Percentiles rank a stretch among this genome's conserved stretches.
phyloP scores from a whole-genome alignment of 768 basidiomycete genomes.

The Cyclocybe cylindracea region DNA sequence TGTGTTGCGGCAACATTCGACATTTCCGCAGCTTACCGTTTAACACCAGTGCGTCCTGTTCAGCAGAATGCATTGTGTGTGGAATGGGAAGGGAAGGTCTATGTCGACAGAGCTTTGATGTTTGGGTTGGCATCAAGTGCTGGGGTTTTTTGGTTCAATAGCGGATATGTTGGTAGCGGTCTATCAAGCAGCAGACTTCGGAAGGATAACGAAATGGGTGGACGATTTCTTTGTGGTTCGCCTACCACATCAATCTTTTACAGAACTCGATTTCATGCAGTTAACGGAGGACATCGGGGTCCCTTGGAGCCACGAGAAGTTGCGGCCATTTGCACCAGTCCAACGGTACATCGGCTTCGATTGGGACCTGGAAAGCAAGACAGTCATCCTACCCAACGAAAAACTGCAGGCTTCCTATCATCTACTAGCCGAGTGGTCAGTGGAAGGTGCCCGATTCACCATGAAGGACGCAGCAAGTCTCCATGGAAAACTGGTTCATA shows the following conservation, averaged over 20 bases:
- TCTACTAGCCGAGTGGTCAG: constrained; percentile 8
- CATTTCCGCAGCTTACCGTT: constrained; percentile 37
- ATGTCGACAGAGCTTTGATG: constrained; percentile 31
- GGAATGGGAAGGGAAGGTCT: constrained; percentile 30
- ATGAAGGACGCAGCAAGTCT: constrained; percentile 23
- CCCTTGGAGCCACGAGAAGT: constrained; percentile 17
- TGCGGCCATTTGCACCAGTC: not conserved
- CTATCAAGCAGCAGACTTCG: constrained; percentile 13
- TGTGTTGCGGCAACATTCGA: constrained; percentile 38
- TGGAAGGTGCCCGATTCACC: constrained; percentile 13
- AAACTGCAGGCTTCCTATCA: constrained; percentile 7
- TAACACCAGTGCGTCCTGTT: constrained; percentile 31
- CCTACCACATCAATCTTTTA: not conserved
- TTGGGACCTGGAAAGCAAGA: constrained; percentile 9
- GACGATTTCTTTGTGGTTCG: constrained; percentile 30
- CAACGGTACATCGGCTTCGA: constrained; percentile 15
- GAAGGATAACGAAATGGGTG: constrained; percentile 19
- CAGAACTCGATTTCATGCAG: constrained; percentile 20
- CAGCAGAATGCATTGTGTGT: constrained; percentile 34
- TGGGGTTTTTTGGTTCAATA: constrained; percentile 30
- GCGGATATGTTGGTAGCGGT: constrained; percentile 32
- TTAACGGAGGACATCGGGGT: constrained; percentile 6
- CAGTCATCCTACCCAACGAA: constrained; percentile 22
- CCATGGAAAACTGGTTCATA: constrained; percentile 37
- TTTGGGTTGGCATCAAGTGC: constrained; percentile 30